Base-by-base conservation (phyloP, 768 basidiomycete genomes). In the Favolaschia claudopus region DNA sequence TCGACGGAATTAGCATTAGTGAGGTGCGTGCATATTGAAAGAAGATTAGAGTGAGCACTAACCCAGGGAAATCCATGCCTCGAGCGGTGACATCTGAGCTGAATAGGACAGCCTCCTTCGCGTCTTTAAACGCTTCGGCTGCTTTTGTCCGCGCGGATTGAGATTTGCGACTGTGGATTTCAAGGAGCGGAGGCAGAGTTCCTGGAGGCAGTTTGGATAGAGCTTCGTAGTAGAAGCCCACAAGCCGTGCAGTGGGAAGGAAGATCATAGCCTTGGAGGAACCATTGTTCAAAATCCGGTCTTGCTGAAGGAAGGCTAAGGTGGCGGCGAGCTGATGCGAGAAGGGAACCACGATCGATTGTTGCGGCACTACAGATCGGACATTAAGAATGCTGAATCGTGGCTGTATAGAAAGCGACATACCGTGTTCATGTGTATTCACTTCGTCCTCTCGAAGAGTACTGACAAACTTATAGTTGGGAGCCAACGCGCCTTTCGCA, bases 61-160 rank as follows among this genome's bases (percentile, higher is more conserved):
- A 83, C 81, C 77, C 83, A 4, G 87, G 86, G 68, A 89, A 85
- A 69, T 90, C 88, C 75, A 90, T 85, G 7, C 89, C 89, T 19
- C 89, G 76, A 2, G 88, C 84, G 38, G 82, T 83, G 20, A 87
- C 85, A 61, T 87, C 85, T 9, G 78, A 81, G n/a, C 82, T 80
- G 40, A 85, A 70, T 32, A 87, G 66, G 38, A 86, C 72, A 6
- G 76, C 84, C 5, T 75, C 78, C n/a, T 66, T 72, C 0, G 79
- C 70, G 5, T 67, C 65, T 27, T 75, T 77, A 70, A 89, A 88
- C 17, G 70, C 59, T n/a, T 83, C 79, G 1, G 85, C 79, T 2
- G 81, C 81, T 48, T 76, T 76, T 4, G 70, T 76, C 9, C 89
- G 80, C 28, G 73, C 75, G 7, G 72, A 48, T 67, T 89, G 88